Percentiles rank a stretch among this genome's conserved stretches.
These are phyloP conservation scores for Daldinia vernicosa DNA, from an alignment of 495 filamentous ascomycete genomes.

Conservation along the genomic window DNA sequence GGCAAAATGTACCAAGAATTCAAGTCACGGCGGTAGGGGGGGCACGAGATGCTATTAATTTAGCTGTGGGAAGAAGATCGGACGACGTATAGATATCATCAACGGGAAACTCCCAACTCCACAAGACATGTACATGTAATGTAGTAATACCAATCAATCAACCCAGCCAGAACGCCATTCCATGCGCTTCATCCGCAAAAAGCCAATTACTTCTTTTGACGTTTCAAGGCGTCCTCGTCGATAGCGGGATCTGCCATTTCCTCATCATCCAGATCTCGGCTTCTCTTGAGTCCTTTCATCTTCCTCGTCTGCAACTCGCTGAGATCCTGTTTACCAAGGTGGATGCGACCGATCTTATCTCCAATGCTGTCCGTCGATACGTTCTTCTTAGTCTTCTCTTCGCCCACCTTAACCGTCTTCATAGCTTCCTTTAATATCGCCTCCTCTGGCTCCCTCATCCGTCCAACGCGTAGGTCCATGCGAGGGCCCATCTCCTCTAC, in stretches of 20 bases:
- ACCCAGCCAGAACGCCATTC: slow-evolving; percentile 30
- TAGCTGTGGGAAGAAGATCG: neutral
- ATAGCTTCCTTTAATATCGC: slow-evolving; percentile 87
- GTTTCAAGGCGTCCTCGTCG: slow-evolving; percentile 40
- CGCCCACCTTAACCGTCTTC: slow-evolving; percentile 77
- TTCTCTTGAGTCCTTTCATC: slow-evolving; percentile 98
- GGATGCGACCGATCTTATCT: slow-evolving; percentile 94
- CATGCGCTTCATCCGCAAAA: slow-evolving; percentile 12
- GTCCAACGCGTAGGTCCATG: slow-evolving; percentile 90
- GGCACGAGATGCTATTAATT: neutral
- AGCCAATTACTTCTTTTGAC: slow-evolving; percentile 34
- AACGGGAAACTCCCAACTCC: slow-evolving; percentile 41
- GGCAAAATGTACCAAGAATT: slow-evolving; percentile 35
- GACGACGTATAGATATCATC: slow-evolving; percentile 20
- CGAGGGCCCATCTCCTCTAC: slow-evolving; percentile 94
- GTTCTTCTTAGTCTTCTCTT: slow-evolving; percentile 93
- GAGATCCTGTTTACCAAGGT: slow-evolving; percentile 91
- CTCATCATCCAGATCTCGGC: slow-evolving; percentile 65
- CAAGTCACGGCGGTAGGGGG: slow-evolving; percentile 23
- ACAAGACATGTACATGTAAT: slow-evolving; percentile 3
- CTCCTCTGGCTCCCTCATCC: slow-evolving; percentile 77
- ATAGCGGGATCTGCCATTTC: slow-evolving; percentile 18
- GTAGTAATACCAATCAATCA: slow-evolving; percentile 17
- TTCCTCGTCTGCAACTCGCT: slow-evolving; percentile 90
- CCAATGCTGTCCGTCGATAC: slow-evolving; percentile 88